Base-by-base conservation (phyloP, 257 asterid genomes). In the Rhazya stricta region DNA sequence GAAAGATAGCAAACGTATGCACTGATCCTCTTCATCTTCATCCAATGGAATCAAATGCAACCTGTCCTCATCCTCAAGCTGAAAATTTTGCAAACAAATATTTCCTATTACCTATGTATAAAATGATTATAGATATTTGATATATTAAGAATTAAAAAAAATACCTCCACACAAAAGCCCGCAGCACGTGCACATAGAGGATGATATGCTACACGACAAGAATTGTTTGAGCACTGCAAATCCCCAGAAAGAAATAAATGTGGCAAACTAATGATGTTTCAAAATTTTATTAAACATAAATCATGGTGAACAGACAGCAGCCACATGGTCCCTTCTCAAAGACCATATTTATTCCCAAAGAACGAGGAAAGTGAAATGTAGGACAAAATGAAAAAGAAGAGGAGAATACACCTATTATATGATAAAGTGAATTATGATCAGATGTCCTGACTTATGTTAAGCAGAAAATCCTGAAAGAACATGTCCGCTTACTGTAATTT, bases 151-250 rank as follows among this genome's bases (percentile, higher is more conserved):
- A 39, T 32, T 34, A 45, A 77, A 67, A n/a, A 73, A 77, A 43
- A 71, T 84, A 95, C 99, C 99, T 95, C 98, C 70, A 88, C 91
- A 81, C 98, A 95, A 81, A 88, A 95, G 70, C 99, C 99, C 62
- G 99, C 99, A 78, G 89, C 99, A 81, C 99, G 97, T 42, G 99
- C 99, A 86, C 99, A 95, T 51, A 95, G 97, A 77, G 99, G 99
- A 84, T 95, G 99, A 83, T 84, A 95, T 61, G 99, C 91, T 83
- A 92, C 98, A 69, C 94, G 79, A 67, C 99, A 95, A 76, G 82
- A 83, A 77, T 73, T 57, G 84, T 95, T 92, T 67, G 97, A 95
- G 80, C 99, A 95, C 99, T 95, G 96, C 82, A 84, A 77, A 74
- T 78, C 56, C 53, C 62, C 65, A 54, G 70, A n/a, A 77, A 39